Evolutionary conservation across 2,329 filamentous ascomycete genomes (phyloP).

Genomic region (Aspergillus awamori): DNA sequence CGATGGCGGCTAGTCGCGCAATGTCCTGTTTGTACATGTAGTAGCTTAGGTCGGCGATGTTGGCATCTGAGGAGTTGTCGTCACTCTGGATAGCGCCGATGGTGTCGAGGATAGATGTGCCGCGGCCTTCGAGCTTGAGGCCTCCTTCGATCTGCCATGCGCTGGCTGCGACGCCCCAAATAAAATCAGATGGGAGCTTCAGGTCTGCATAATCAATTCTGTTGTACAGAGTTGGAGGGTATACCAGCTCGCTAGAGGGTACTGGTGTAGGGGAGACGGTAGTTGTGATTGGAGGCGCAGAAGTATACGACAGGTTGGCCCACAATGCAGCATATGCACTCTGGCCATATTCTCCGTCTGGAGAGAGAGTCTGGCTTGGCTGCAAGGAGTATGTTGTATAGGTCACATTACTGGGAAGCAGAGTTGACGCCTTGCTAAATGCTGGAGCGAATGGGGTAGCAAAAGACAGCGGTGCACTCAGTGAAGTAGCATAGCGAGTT

Average conservation of each 20-base stretch:
- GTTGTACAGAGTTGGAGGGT: slow-evolving; percentile 58
- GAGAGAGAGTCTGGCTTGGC: background rate
- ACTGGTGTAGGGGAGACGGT: slow-evolving; percentile 60
- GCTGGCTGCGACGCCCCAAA: slow-evolving; percentile 48
- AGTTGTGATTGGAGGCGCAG: slow-evolving; percentile 49
- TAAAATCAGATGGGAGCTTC: slow-evolving; percentile 41
- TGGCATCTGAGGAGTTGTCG: slow-evolving; percentile 43
- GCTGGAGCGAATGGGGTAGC: slow-evolving; percentile 1
- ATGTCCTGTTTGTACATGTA: slow-evolving; percentile 55
- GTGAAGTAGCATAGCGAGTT: slow-evolving; percentile 7
- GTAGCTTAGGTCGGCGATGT: slow-evolving; percentile 55
- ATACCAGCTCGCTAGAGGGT: slow-evolving; percentile 57
- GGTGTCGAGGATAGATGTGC: slow-evolving; percentile 45
- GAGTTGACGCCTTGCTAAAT: slow-evolving; percentile 4
- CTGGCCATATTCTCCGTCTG: slow-evolving; percentile 36
- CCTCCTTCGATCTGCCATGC: slow-evolving; percentile 52
- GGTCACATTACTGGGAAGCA: slow-evolving; percentile 2
- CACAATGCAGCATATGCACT: slow-evolving; percentile 42
- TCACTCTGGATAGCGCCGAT: slow-evolving; percentile 24
- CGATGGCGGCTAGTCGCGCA: slow-evolving; percentile 42
- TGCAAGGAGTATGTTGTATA: slow-evolving; percentile 10
- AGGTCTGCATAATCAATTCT: slow-evolving; percentile 29
- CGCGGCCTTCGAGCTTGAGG: slow-evolving; percentile 43
- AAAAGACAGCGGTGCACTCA: slow-evolving; percentile 6
- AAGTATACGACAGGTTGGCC: slow-evolving; percentile 39